Base-by-base conservation (phyloP, 2,329 filamentous ascomycete species). In the Bipolaris zeicola region DNA sequence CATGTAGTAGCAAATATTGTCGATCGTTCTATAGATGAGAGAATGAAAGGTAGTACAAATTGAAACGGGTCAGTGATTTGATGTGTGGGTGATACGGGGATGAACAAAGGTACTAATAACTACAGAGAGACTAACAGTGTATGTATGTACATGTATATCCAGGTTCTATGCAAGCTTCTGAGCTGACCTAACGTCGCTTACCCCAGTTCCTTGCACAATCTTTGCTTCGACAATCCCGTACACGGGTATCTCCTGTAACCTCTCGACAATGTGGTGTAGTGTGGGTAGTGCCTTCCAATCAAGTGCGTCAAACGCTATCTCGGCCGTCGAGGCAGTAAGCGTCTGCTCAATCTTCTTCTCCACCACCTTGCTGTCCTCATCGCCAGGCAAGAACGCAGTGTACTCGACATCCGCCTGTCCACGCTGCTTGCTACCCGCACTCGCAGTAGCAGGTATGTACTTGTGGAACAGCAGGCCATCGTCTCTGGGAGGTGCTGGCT, bases 271-370 rank as follows among this genome's bases (percentile, higher is more conserved):
- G 65, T 88, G 83, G 64, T 88, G 85, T 50, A 88, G 72, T 2
- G 85, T 89, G 0, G 86, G 87, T 55, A 88, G 67, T 4, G 72
- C 75, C 44, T 84, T 75, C 84, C 81, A 84, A 62, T 84, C 80
- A 14, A 81, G 62, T 0, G 73, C 74, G 37, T 84, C 77, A 51
- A 87, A 80, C 48, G 75, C 71, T 48, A 88, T 70, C 2, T 65
- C 76, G 0, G 81, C 81, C 11, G 77, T 77, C 1, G 65, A 69
- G 0, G 81, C 73, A 47, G 74, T 72, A 34, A 71, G 70, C 22
- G 78, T 59, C 67, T 73, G 60, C 59, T 62, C 68, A 1, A 76
- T 63, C 60, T 75, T 73, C 18, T 71, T 75, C 33, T 76, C 68
- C 14, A 66, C 59, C 0, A 62, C 60, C 52, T 72, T 74, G 20